Percentiles rank a stretch among this genome's conserved stretches.
Conservation (phyloP, 192 early-diverging fungal genomes). For the Entomortierella beljakovae region DNA sequence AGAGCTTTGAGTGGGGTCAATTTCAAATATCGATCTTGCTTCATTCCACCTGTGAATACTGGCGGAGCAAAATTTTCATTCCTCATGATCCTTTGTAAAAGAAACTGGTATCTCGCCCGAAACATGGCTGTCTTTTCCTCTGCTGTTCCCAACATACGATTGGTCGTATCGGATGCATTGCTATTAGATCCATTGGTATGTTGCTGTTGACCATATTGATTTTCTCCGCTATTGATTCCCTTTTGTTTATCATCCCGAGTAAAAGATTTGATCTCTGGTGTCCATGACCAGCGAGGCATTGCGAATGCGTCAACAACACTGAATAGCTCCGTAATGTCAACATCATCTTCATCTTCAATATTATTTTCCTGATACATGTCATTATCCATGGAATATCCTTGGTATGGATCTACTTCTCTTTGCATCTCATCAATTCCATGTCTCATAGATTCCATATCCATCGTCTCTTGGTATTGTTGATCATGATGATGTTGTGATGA, state of each 20-base stretch:
- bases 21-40: conserved; percentile 55
- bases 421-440: conserved; percentile 65
- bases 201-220: neutral
- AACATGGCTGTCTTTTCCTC: conserved; percentile 74
- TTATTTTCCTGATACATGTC: conserved; percentile 10
- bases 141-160: conserved; percentile 69
- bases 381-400: neutral
- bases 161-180: conserved; percentile 14
- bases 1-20: conserved; percentile 86
- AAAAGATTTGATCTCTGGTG: conserved; percentile 74
- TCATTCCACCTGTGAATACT: conserved; percentile 61
- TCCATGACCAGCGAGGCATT: conserved; percentile 76
- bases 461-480: conserved; percentile 12
- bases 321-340: conserved; percentile 68
- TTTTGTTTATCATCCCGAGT: conserved; percentile 37
- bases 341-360: conserved; percentile 53
- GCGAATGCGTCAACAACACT: conserved; percentile 82
- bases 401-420: conserved; percentile 30
- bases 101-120: conserved; percentile 81
- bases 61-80: conserved; percentile 83
- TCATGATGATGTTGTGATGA: neutral
- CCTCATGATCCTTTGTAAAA: conserved; percentile 83
- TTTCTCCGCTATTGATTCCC: neutral
- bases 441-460: conserved; percentile 52
- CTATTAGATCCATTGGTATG: conserved; percentile 12